phyloP scores from a whole-genome alignment of 345 rosid species.

The Trapa incisa region DNA sequence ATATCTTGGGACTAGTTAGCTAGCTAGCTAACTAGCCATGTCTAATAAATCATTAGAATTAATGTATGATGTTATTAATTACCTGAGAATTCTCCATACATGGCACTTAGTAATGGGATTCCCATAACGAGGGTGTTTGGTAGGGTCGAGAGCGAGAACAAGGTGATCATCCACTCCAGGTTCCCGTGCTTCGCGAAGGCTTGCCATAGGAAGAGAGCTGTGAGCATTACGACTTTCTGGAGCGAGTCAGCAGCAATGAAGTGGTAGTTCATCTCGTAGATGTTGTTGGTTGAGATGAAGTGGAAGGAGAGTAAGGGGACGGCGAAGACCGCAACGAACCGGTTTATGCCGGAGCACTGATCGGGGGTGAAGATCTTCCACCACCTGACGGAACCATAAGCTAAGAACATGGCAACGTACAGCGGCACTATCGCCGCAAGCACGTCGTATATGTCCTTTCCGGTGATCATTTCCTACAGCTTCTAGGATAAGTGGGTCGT shows the following conservation, averaged over 20 bases:
- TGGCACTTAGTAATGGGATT: constrained; percentile 66
- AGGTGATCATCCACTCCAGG: constrained; percentile 74
- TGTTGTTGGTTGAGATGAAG: constrained; percentile 65
- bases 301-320: constrained; percentile 79
- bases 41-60: too few relatives aligned
- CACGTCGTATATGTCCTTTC: constrained; percentile 66
- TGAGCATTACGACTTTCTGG: constrained; percentile 58
- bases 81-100: constrained; percentile 76
- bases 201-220: constrained; percentile 64
- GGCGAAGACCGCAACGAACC: constrained; percentile 76
- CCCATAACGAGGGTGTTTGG: constrained; percentile 87
- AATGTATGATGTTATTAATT: background rate
- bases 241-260: constrained; percentile 78
- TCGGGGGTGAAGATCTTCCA: constrained; percentile 83
- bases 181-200: constrained; percentile 37
- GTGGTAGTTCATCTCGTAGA: constrained; percentile 67
- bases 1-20: too few relatives aligned
- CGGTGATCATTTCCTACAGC: constrained; percentile 39
- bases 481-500: background rate
- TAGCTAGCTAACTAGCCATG: too few relatives aligned
- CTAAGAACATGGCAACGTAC: constrained; percentile 73
- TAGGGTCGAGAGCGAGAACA: constrained; percentile 66
- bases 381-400: constrained; percentile 85
- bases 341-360: constrained; percentile 81
- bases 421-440: constrained; percentile 73